Base-by-base conservation (phyloP, 176 grass and related monocot genomes). In the Dactylis glomerata region DNA sequence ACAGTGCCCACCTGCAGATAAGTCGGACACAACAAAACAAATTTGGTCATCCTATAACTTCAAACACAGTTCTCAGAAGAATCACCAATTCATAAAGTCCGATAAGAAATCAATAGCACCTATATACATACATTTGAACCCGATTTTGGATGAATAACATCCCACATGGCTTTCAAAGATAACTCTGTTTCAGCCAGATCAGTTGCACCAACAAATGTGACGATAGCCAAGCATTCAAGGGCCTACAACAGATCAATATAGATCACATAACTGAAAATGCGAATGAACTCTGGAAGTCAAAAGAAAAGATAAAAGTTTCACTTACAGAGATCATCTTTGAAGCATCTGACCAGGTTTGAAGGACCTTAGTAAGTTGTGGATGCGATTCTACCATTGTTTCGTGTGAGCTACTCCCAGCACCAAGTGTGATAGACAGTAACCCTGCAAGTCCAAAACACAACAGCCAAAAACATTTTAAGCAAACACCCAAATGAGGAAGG, bases 81-180 rank as follows among this genome's bases (percentile, higher is more conserved):
- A 68, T 32, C 40, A 77, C 17, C 47, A 61, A 40, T 44, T 75
- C 46, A 1, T 16, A 57, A 80, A 76, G 61, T 46, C 26, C 41
- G 45, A 30, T n/a, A 46, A 82, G 2, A 37, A 37, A 69, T 74
- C 47, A 83, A 65, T 28, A 2, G 24, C 45, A 10, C 70, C n/a
- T n/a, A 2, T 77, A 67, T 68, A 87, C 90, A 2, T 89, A 96
- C 96, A 62, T 91, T 97, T 58, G 95, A 92, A 56, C 88, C 92
- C 64, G 92, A 92, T 81, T 94, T 97, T 47, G 92, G 92, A 91
- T 97, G 92, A 78, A 97, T 92, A 16, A 94, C 92, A 73, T 92
- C 88, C 95, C 95, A 97, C 26, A 97, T 92, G 78, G 88, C 82
- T 83, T 89, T 94, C 81, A 94, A 80, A 68, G 88, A 86, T 78